Base-by-base conservation (phyloP, 371 early-diverging fungal genomes). In the Mucor racemosus region DNA sequence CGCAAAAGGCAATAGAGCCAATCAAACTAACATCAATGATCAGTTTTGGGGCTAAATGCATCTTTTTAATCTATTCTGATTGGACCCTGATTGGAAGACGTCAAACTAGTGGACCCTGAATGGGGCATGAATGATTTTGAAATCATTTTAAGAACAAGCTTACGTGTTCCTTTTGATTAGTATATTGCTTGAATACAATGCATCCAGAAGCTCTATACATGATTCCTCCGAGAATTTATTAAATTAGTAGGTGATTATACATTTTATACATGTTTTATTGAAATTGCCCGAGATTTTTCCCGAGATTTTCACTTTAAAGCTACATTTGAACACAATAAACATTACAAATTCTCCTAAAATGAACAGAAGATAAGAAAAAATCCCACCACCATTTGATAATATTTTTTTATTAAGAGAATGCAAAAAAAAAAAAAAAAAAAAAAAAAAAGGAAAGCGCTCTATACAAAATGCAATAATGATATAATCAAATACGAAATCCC, bases 401-500 rank as follows among this genome's bases (percentile, higher is more conserved):
- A n/a, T 15, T 26, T 54, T 54, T 33, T 54, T 54, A 54, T 54
- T 13, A 54, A n/a, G 3, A 26, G 26, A 26, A 26, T 26, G 31
- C 26, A 54, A 54, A 54, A 54, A 33, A 54, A 54, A 54, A 54
- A 54, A 26, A 26, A 26, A 3, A 3, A 26, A 26, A 26, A 26
- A 26, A 26, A 26, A 26, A 3, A 26, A 26, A 26, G 26, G 3
- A 26, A 11, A 1, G 19, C 4, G 38, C 38, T 53, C 53, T 53
- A 53, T 53, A 21, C 53, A 31, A 19, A 19, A 46, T 46, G 17
- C 46, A 46, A 44, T 2, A 8, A 9, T 0, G 19, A 46, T 31
- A 13, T 31, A 13, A 4, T 53, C 53, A 72, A 14, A 72, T 67
- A 21, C 62, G 60, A 60, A 73, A 65, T 57, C 76, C 71, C 73